Base-by-base conservation (phyloP, 2,329 filamentous ascomycete genomes). In the Penicillium italicum region DNA sequence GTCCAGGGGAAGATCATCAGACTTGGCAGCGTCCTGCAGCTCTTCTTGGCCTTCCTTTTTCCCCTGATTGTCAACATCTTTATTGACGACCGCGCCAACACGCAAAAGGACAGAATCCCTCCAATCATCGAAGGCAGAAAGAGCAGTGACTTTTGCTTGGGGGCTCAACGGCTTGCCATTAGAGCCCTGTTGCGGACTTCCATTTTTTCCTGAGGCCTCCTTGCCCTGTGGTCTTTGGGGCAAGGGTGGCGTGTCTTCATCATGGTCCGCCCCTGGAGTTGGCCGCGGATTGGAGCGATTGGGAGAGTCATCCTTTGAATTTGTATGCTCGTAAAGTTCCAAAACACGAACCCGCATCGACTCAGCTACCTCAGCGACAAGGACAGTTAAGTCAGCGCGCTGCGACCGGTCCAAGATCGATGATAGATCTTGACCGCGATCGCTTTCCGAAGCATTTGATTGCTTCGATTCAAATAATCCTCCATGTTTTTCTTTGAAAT, bases 81-180 rank as follows among this genome's bases (percentile, higher is more conserved):
- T 68, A 40, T 81, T 80, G 18, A 91, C 80, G 34, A 91, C 82
- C 62, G 94, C 87, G 18, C 85, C 83, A 24, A 96, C 77, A 14
- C 91, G 83, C 54, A 84, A 80, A 38, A 90, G 76, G 10, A 96
- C 83, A 12, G 79, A 78, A 6, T 84, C 80, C 65, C 90, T 84
- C 93, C 93, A 97, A 61, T 90, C 87, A 55, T 88, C 85, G 69
- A 93, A 96, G 68, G 87, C 85, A 7, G 80, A 76, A 5, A 95
- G 70, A 1, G 86, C 82, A 51, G 88, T 85, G 59, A 82, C 57
- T 54, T 71, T 68, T 6, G 85, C 75, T 86, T 64, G 91, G 74
- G 64, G 63, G 69, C 57, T 69, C 59, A 55, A 65, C 48, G 56
- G 57, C 18, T 65, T 59, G 11, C 43, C 42, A 12, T 57, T 54